These are phyloP conservation scores for Mrakia gelida DNA, from an alignment of 768 basidiomycete genomes.

Conservation along the genomic window DNA sequence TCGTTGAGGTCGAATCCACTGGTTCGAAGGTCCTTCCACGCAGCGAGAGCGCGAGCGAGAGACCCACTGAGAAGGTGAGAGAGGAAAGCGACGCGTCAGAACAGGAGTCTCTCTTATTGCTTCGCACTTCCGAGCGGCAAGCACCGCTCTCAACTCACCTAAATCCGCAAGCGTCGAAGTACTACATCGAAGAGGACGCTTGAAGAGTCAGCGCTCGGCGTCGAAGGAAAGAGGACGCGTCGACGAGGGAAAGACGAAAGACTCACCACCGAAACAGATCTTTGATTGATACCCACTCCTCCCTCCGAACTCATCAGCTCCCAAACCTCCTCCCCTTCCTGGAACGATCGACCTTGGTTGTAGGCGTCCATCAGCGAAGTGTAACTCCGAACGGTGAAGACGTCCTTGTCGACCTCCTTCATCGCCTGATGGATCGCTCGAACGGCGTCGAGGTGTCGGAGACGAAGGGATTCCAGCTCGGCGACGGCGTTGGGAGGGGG, in stretches of 20 bases:
- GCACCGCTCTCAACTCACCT: background rate
- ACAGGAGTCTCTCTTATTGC: too few species aligned
- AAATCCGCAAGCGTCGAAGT: slow-evolving; percentile 8
- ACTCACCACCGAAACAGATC: background rate
- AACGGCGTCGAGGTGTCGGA: background rate
- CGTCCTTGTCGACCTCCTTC: background rate
- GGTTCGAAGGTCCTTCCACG: too few species aligned
- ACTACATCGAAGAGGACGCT: background rate
- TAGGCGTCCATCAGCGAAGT: background rate
- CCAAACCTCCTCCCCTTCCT: background rate
- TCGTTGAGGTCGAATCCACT: too few species aligned
- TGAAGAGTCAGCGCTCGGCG: too few species aligned
- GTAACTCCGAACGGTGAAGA: background rate
- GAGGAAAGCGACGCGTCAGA: too few species aligned
- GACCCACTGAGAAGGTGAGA: too few species aligned
- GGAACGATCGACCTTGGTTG: background rate
- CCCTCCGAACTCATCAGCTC: background rate
- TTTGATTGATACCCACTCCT: background rate
- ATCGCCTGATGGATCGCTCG: slow-evolving; percentile 10
- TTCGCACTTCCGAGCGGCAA: background rate
- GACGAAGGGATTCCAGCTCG: background rate
- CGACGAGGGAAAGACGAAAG: background rate
- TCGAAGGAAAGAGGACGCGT: background rate
- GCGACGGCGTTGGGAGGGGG: background rate
- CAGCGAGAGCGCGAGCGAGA: too few species aligned